These are phyloP conservation scores for Diaporthe humulicola DNA, from an alignment of 2,329 filamentous ascomycete genomes.

Conservation along the genomic window DNA sequence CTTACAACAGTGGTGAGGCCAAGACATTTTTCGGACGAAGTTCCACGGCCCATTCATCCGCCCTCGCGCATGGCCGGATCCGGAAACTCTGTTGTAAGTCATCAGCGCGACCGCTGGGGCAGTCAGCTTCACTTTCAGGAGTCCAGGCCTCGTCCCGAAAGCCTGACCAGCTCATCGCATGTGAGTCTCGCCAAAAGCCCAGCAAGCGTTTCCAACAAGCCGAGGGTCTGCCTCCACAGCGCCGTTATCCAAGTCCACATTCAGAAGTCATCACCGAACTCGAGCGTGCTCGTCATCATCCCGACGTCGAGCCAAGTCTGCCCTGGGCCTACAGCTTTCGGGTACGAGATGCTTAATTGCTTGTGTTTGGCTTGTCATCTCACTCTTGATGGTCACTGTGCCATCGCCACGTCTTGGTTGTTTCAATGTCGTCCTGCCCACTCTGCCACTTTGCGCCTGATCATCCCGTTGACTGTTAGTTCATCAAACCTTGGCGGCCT, in stretches of 20 bases:
- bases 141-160: not conserved
- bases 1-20: constrained; percentile 24
- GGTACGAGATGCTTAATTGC: constrained; percentile 25
- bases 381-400: not conserved
- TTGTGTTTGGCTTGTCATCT: constrained; percentile 26
- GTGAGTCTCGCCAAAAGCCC: not conserved
- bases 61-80: not conserved
- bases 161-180: constrained; percentile 7
- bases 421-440: constrained; percentile 24
- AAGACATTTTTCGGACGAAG: constrained; percentile 17
- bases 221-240: not conserved
- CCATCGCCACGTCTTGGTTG: constrained; percentile 29
- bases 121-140: not conserved
- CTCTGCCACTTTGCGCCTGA: not conserved
- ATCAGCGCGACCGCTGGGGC: not conserved
- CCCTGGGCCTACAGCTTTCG: not conserved
- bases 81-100: constrained; percentile 14
- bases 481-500: constrained; percentile 25
- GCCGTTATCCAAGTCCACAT: not conserved
- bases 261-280: not conserved
- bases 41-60: constrained; percentile 9
- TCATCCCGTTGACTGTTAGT: constrained; percentile 15
- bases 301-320: constrained; percentile 14
- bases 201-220: not conserved
- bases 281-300: constrained; percentile 8